A percentile compares a stretch with the other conserved stretches of the same genome.
These are phyloP conservation scores for Podila epigama DNA, from an alignment of 192 early-diverging fungal genomes.

Conservation along the genomic window DNA sequence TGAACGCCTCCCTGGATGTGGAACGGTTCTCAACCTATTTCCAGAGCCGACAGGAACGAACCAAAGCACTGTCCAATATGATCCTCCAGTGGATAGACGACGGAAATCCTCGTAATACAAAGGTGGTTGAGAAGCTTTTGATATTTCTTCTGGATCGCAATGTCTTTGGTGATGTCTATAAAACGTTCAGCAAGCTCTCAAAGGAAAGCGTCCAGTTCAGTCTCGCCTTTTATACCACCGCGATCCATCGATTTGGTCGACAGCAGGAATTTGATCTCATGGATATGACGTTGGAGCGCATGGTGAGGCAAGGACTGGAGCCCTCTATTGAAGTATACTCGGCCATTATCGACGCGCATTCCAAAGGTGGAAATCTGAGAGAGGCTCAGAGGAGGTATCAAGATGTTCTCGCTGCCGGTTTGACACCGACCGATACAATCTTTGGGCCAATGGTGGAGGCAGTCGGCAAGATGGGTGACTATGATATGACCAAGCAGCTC, in stretches of 20 bases:
- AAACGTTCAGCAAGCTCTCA: neutral
- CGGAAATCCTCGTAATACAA: neutral
- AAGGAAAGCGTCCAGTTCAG: conserved; percentile 19
- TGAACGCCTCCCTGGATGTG: conserved; percentile 18
- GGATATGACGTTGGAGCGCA: conserved; percentile 24
- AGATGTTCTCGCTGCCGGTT: conserved; percentile 21
- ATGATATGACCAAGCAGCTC: conserved; percentile 40
- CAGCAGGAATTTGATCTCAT: conserved; percentile 33
- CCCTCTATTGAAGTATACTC: conserved; percentile 28
- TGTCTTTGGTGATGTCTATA: conserved; percentile 19
- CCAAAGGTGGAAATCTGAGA: conserved; percentile 37
- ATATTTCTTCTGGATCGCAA: conserved; percentile 29
- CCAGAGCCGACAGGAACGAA: conserved; percentile 22
- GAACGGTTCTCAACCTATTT: conserved; percentile 32
- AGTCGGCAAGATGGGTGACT: conserved; percentile 44
- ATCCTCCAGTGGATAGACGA: conserved; percentile 17
- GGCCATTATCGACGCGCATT: conserved; percentile 39
- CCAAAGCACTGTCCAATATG: conserved; percentile 3
- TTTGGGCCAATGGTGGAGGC: conserved; percentile 46
- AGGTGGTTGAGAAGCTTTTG: conserved; percentile 21
- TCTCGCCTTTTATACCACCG: conserved; percentile 27
- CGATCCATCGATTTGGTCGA: conserved; percentile 34
- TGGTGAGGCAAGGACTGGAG: conserved; percentile 38
- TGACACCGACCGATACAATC: conserved; percentile 10
- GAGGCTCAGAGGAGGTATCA: conserved; percentile 40